Base-by-base conservation (phyloP, 768 basidiomycete genomes). In the Tricholoma bakamatsutake region DNA sequence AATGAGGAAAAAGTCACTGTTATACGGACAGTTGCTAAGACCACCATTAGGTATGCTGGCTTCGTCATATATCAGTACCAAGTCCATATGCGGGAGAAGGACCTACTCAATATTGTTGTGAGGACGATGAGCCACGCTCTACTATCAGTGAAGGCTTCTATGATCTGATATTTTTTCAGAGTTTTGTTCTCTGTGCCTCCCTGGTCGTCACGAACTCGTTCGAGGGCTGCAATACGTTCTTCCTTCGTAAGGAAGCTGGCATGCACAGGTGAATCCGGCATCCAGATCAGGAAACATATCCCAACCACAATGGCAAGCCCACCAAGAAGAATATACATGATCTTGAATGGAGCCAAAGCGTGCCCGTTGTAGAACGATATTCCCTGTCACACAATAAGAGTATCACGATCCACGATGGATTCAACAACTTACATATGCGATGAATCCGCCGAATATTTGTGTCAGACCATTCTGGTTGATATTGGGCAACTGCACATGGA, bases 21-120 rank as follows among this genome's bases (percentile, higher is more conserved):
- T 15, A 46, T 46, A 69, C 79, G 57, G 57, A 84, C 83, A 85
- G 58, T 86, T 85, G 62, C 77, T 83, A 30, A 86, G 62, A 1
- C 66, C 84, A 17, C 85, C 84, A 61, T 84, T 86, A 0, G 85
- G 84, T 33, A 87, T 80, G 60, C 81, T 85, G 53, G 82, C 84
- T 87, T 43, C 31, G 37, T 43, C 15, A 48, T 39, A 31, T 28
- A 52, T 59, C 28, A 66, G 53, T 21, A 56, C 33, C 54, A 24
- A 33, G 6, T 18, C 9, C 34, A n/a, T 5, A 12, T 1, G 13
- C 37, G 34, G 21, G 39, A 3, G 31, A 2, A 45, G 11, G 4
- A 71, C 82, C 58, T 60, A 85, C 84, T 82, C 48, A 83, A 62
- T 60, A 86, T 52, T 1, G 82, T 81, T 0, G 82, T 76, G 13